A percentile compares a stretch with the other conserved stretches of the same genome.
These are phyloP conservation scores for Alternaria triticimaculans DNA, from an alignment of 2,329 filamentous ascomycete genomes.

Conservation along the genomic window DNA sequence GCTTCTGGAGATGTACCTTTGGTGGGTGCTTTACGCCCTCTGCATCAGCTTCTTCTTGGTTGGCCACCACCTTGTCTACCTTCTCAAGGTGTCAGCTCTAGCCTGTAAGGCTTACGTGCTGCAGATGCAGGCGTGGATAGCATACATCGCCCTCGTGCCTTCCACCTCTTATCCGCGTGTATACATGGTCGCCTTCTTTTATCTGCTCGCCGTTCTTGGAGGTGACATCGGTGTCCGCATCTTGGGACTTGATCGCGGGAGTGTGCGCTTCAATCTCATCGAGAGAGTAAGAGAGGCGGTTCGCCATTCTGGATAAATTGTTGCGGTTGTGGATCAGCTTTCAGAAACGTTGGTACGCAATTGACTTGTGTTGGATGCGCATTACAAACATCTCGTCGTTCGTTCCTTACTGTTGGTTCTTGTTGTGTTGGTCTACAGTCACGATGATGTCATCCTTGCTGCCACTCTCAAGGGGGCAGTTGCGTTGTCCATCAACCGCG, in stretches of 20 bases:
- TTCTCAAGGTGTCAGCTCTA: conserved; percentile 5
- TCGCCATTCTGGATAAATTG: neutral
- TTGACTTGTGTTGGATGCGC: neutral
- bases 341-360: neutral
- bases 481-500: neutral
- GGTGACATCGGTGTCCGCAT: conserved; percentile 11
- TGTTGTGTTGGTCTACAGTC: neutral
- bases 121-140: neutral
- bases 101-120: neutral
- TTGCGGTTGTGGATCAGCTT: neutral
- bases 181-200: conserved; percentile 50
- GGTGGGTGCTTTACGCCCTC: conserved; percentile 52
- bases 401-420: neutral
- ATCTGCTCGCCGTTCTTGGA: conserved; percentile 51
- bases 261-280: conserved; percentile 7
- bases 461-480: neutral
- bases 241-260: neutral
- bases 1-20: conserved; percentile 39
- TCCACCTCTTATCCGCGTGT: conserved; percentile 50
- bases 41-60: conserved; percentile 44
- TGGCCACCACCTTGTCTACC: conserved; percentile 50
- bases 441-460: conserved; percentile 9
- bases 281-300: conserved; percentile 7
- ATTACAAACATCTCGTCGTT: neutral
- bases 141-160: conserved; percentile 48